Base-by-base conservation (phyloP, 1,284 basidiomycete genomes). In the Fomes fomentarius region DNA sequence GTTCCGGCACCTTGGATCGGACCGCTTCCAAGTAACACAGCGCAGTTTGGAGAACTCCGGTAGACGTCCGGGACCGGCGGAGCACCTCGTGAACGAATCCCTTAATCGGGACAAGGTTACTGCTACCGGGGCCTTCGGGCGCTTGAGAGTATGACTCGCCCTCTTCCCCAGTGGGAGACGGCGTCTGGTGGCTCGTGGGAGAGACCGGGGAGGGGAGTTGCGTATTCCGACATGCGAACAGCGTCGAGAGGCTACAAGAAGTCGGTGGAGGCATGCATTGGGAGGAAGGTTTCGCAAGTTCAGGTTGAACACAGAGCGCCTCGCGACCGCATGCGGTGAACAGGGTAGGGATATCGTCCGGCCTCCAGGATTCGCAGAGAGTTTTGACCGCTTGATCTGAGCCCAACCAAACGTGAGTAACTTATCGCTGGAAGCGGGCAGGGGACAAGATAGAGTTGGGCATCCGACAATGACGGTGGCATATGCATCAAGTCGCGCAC, bases 21-120 rank as follows among this genome's bases (percentile, higher is more conserved):
- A 91, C 78, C 3, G 87, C 89, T 67, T 91, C 87, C 24, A 92
- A 73, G 63, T 91, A 92, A 68, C 89, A 92, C 0, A 92, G 72
- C 0, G 89, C 90, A 0, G 88, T 88, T 67, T 92, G 89, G 6
- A 92, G 76, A 14, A 91, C 86, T 41, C 77, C 82, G 19, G 84
- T 86, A 10, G 89, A 89, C 1, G 89, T 91, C 47, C 85, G 79
- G 15, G 89, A 91, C 24, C 88, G 84, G 47, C 85, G 78, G 24
- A 91, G 77, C 8, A 91, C 87, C 68, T 92, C 87, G 66, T 89
- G 86, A 15, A 92, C 87, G 59, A 91, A 91, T 4, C 79, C 76
- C 62, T 81, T 84, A 60, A 91, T 80, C 10, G 87, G 84, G 7
- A 82, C 71, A 24, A 82, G 67, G 46, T 78, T 75, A 58, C 64